These are phyloP conservation scores for Acorus calamus DNA, from an alignment of 106 monocot genomes.

Conservation along the genomic window DNA sequence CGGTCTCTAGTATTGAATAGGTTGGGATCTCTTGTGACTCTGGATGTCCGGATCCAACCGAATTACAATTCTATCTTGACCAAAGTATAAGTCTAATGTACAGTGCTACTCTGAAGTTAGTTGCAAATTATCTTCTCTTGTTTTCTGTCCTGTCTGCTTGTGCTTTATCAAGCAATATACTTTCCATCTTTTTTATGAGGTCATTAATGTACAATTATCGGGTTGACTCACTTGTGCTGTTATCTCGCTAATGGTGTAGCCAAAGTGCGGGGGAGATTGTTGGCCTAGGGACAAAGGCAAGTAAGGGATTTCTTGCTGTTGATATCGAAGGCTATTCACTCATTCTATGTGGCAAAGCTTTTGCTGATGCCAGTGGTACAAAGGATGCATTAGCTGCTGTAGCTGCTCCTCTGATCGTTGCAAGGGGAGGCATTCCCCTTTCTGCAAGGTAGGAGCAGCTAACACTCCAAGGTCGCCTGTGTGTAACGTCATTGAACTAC, in stretches of 20 bases:
- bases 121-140: too few relatives aligned
- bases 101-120: too few relatives aligned
- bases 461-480: not conserved
- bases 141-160: too few relatives aligned
- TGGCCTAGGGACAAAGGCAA: slow-evolving; percentile 29
- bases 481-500: too few relatives aligned
- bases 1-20: too few relatives aligned
- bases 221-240: not conserved
- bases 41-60: too few relatives aligned
- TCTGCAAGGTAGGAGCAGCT: slow-evolving; percentile 39
- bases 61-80: too few relatives aligned
- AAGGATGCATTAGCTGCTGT: slow-evolving; percentile 67
- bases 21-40: too few relatives aligned
- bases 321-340: slow-evolving; percentile 81
- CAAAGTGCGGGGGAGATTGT: slow-evolving; percentile 32
- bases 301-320: slow-evolving; percentile 62
- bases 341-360: slow-evolving; percentile 76
- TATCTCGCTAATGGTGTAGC: slow-evolving; percentile 17
- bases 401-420: slow-evolving; percentile 65
- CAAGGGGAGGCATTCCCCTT: slow-evolving; percentile 77
- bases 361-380: slow-evolving; percentile 40
- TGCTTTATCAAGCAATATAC: too few relatives aligned
- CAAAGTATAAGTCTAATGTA: too few relatives aligned
- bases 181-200: too few relatives aligned
- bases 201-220: too few relatives aligned